Base-by-base conservation (phyloP, 768 basidiomycete species). In the Mycena alexandri region DNA sequence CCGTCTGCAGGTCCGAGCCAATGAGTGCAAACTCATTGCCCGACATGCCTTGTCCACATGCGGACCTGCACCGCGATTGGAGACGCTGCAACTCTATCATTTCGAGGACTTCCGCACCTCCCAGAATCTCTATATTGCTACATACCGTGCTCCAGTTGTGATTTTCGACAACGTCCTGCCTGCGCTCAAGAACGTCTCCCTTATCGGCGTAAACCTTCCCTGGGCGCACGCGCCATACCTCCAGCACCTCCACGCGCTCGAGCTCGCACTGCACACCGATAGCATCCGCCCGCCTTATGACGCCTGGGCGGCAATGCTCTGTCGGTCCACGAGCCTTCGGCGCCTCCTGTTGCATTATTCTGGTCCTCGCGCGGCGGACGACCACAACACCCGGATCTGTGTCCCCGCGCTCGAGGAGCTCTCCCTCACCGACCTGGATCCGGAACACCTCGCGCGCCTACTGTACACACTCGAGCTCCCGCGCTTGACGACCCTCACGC, bases 181-280 rank as follows among this genome's bases (percentile, higher is more conserved):
- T 13, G 76, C 78, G 9, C 76, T 90, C 48, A 81, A 77, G 68
- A 86, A 88, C 72, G 80, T 90, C 55, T 88, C 87, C 19, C 79
- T 90, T 52, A 88, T 89, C 68, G 89, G 89, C 56, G 89, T 90
- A 67, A 90, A 89, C 74, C 82, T 90, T 34, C 86, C 86, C 4
- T 90, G 88, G 88, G 80, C 78, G 5, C 75, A 79, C 24, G 81
- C 82, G 33, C 82, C 85, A 9, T 88, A 85, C 76, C 82, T 90
- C 61, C 75, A 76, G 25, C 80, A 80, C 47, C 79, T 90, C 46
- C 78, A 82, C 33, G 76, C 82, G 54, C 80, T 90, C 46, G 86
- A 90, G 75, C 80, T 89, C 50, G 89, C 88, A 12, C 82, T 90
- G 16, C 89, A 90, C 73, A 80, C 85, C 1, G 85, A 89, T 68